Percentiles rank a stretch among this genome's conserved stretches.
Conservation (phyloP, 2,329 filamentous ascomycete genomes). For the Rugonectria rugulosa region DNA sequence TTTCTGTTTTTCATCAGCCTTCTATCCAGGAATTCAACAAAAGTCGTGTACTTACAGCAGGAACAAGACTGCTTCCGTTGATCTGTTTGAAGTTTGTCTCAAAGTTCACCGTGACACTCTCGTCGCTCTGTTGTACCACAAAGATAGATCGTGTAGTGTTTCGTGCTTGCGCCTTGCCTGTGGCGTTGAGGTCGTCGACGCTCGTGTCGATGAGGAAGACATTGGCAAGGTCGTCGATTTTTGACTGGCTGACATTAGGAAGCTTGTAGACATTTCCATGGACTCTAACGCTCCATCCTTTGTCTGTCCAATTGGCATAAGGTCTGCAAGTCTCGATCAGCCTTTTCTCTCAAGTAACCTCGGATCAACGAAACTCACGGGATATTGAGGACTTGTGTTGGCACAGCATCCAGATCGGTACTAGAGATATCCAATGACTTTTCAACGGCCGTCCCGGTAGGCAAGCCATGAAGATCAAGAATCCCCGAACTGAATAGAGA, state of each 20-base stretch:
- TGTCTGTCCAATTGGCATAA: slow-evolving; percentile 80
- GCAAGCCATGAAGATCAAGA: slow-evolving; percentile 72
- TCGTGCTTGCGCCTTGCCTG: slow-evolving; percentile 71
- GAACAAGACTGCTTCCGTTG: slow-evolving; percentile 58
- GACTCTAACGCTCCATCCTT: slow-evolving; percentile 78
- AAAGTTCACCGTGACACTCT: slow-evolving; percentile 70
- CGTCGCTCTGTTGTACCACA: slow-evolving; percentile 74
- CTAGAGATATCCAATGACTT: slow-evolving; percentile 68
- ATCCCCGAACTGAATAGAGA: slow-evolving; percentile 70
- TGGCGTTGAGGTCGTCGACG: slow-evolving; percentile 64
- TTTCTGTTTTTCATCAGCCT: slow-evolving; percentile 31
- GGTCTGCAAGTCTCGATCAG: slow-evolving; percentile 43
- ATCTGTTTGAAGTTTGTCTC: slow-evolving; percentile 55
- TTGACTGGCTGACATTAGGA: slow-evolving; percentile 70
- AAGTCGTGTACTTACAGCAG: slow-evolving; percentile 44
- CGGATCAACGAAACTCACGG: slow-evolving; percentile 52
- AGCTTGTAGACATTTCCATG: slow-evolving; percentile 86
- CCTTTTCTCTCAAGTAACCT: neutral
- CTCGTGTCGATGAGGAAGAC: slow-evolving; percentile 72
- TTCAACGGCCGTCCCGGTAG: slow-evolving; percentile 66
- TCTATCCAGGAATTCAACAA: neutral
- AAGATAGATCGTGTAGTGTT: slow-evolving; percentile 79
- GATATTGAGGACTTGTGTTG: slow-evolving; percentile 75
- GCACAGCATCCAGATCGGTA: slow-evolving; percentile 65
- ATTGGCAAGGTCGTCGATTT: slow-evolving; percentile 73